Conservation (phyloP, 306 rosid species). For the Cucumis cinereus region DNA sequence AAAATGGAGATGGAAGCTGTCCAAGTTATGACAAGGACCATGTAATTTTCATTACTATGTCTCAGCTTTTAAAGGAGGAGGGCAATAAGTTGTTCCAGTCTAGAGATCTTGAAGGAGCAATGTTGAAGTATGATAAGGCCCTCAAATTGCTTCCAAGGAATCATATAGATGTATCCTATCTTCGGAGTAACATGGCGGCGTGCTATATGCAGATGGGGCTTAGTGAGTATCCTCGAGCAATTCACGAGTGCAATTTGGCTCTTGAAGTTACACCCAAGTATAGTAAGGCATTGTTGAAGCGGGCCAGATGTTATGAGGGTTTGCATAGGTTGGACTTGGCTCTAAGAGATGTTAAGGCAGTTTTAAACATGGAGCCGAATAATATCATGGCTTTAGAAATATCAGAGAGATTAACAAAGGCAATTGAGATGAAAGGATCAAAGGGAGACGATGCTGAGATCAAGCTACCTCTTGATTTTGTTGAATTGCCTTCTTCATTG, state of each 20-base stretch:
- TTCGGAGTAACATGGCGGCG: constrained; percentile 81
- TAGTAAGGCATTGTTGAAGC: constrained; percentile 76
- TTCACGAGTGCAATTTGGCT: constrained; percentile 77
- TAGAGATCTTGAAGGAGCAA: constrained; percentile 68
- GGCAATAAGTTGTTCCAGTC: constrained; percentile 79
- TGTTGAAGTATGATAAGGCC: constrained; percentile 72
- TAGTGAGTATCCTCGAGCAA: constrained; percentile 68
- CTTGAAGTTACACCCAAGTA: constrained; percentile 77
- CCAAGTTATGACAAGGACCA: constrained; percentile 48
- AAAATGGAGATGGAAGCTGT: constrained; percentile 21
- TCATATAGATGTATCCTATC: constrained; percentile 71
- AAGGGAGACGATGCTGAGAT: constrained; percentile 37
- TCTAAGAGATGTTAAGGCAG: constrained; percentile 52
- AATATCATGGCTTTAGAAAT: constrained; percentile 81
- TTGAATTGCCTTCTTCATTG: constrained; percentile 29
- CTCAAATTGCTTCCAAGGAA: constrained; percentile 61
- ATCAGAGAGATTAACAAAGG: constrained; percentile 43
- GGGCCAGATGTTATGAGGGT: constrained; percentile 88
- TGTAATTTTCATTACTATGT: constrained; percentile 37
- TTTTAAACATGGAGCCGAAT: constrained; percentile 57
- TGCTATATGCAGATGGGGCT: constrained; percentile 97
- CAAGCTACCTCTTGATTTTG: constrained; percentile 69
- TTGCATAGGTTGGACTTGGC: constrained; percentile 78
- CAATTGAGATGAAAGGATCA: constrained; percentile 53
- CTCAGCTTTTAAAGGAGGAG: constrained; percentile 71